Base-by-base conservation (phyloP, 768 basidiomycete species). In the Pleurotus platypus region DNA sequence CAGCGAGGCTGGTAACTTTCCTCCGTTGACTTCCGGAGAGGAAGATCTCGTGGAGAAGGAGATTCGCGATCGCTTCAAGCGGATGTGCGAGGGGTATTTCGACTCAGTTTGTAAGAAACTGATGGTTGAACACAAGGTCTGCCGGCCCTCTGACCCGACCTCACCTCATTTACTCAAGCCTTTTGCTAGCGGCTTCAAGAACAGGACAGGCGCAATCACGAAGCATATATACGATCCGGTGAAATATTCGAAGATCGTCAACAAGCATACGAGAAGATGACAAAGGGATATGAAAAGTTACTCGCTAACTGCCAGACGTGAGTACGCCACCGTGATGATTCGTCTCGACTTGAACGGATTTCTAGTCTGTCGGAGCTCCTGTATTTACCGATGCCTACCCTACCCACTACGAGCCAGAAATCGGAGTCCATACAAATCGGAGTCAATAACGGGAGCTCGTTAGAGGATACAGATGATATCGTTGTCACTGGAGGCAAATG, bases 181-280 rank as follows among this genome's bases (percentile, higher is more conserved):
- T 26, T 37, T 58, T 56, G 53, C 26, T 65, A 98, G 96, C 87
- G 89, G 48, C 78, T 99, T 46, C 94, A 98, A 86, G 94, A 97
- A 62, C 95, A 97, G 73, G 97, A 98, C 70, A 87, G 88, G 60
- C 82, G 90, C 50, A 99, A 99, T 65, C 96, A 98, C 67, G 97
- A 99, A 76, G 97, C 97, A 57, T 99, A 99, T 68, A 98, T 99
- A 62, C 92, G 95, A 30, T 98, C 95, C 2, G 97, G 97, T 24
- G 96, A 99, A 72, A 98, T 99, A 60, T 99, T 99, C 63, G 97
- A 99, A 67, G 97, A 99, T 69, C 85, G 97, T 35, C 96, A 98
- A 69, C 95, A 98, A 70, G 94, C 92, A 8, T 99, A 99, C 68
- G 97, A 99, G 76, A 94, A 93, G 74, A 97, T 98, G 92, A 94